phyloP scores from a whole-genome alignment of 306 rosid species.

The Acacia confusa region DNA sequence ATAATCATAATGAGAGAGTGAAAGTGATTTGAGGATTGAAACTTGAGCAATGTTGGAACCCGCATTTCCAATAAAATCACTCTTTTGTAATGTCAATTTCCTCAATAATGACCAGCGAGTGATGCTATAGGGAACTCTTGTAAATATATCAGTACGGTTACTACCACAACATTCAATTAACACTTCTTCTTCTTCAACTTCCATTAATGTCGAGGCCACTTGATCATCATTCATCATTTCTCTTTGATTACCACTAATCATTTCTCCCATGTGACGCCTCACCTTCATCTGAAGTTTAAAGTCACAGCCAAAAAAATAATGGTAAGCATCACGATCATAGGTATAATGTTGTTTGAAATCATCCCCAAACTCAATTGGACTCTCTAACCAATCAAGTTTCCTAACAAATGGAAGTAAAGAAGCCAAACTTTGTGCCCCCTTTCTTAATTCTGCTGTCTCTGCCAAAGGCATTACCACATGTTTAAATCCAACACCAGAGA shows the following conservation, averaged over 20 bases:
- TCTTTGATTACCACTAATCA: neutral
- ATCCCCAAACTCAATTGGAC: neutral
- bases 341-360: neutral
- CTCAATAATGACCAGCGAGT: neutral
- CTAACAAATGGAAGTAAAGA: neutral
- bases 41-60: neutral
- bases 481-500: neutral
- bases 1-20: neutral
- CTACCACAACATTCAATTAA: neutral
- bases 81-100: neutral
- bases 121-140: neutral
- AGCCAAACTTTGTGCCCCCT: neutral
- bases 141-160: neutral
- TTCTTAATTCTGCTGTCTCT: neutral
- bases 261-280: neutral
- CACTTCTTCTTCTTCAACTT: neutral
- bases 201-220: neutral
- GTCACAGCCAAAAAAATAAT: too few species aligned
- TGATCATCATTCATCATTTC: neutral
- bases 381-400: neutral
- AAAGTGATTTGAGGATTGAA: neutral
- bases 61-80: neutral
- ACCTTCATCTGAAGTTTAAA: neutral
- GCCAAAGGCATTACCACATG: neutral
- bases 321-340: neutral